Evolutionary conservation across 1,284 basidiomycete genomes (phyloP).

Genomic region (Ceratobasidium sp.): DNA sequence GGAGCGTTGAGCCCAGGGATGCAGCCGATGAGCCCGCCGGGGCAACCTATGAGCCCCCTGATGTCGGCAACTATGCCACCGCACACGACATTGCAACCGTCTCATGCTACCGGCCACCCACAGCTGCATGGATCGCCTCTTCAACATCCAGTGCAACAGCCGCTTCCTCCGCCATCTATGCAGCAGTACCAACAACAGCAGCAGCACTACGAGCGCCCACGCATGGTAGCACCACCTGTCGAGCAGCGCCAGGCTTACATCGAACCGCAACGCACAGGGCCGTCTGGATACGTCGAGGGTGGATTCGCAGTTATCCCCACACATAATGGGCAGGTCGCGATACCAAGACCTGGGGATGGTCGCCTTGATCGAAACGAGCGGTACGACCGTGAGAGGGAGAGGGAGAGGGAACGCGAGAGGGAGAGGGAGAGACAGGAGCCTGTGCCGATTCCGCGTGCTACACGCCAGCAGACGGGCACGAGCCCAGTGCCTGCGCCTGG

Average conservation of each 20-base stretch:
- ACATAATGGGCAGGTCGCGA: slow-evolving; percentile 8
- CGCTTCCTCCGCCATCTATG: slow-evolving; percentile 28
- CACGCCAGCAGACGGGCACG: slow-evolving; percentile 26
- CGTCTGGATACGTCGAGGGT: slow-evolving; percentile 2
- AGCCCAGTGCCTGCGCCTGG: slow-evolving; percentile 9
- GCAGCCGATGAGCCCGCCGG: slow-evolving; percentile 26
- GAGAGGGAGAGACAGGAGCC: slow-evolving; percentile 18
- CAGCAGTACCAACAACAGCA: slow-evolving; percentile 35
- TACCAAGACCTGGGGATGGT: slow-evolving; percentile 12
- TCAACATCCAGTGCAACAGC: slow-evolving; percentile 17
- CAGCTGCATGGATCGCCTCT: slow-evolving; percentile 18
- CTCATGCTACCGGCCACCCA: neutral
- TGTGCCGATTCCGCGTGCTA: neutral
- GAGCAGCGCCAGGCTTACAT: slow-evolving; percentile 17
- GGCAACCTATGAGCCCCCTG: neutral
- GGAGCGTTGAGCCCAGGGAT: slow-evolving; percentile 2
- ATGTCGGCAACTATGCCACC: neutral
- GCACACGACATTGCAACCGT: neutral
- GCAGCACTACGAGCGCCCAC: slow-evolving; percentile 18
- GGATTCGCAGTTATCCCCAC: slow-evolving; percentile 7
- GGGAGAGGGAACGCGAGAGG: neutral
- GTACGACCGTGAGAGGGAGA: slow-evolving; percentile 13
- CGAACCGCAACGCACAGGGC: slow-evolving; percentile 21
- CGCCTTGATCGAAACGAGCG: slow-evolving; percentile 7
- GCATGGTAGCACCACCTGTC: slow-evolving; percentile 17